Percentiles rank a stretch among this genome's conserved stretches.
phyloP scores from a whole-genome alignment of 768 basidiomycete genomes.

The Clitopilus passeckerianus region DNA sequence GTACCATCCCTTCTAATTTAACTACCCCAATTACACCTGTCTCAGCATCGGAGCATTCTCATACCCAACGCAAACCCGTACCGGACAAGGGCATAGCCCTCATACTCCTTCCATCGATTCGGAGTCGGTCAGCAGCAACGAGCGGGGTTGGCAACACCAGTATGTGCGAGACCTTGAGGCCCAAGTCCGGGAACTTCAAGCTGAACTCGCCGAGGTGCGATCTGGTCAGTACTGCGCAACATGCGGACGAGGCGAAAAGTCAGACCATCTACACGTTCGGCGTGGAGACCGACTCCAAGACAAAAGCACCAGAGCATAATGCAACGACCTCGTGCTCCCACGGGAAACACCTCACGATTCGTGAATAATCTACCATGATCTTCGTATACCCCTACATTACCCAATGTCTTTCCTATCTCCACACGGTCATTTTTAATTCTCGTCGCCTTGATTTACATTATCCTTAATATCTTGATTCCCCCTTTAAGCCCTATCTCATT shows the following conservation, averaged over 20 bases:
- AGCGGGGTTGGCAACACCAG: constrained; percentile 60
- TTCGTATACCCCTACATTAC: not conserved
- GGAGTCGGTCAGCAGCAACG: constrained; percentile 61
- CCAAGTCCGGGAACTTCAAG: constrained; percentile 66
- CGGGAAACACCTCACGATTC: constrained; percentile 62
- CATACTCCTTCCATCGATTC: constrained; percentile 19
- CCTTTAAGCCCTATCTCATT: not conserved
- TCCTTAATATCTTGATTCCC: not conserved
- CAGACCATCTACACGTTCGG: not conserved
- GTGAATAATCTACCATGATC: constrained; percentile 21
- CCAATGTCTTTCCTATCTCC: not conserved
- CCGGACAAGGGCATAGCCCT: constrained; percentile 15
- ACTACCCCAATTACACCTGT: constrained; percentile 24
- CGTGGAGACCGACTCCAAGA: not conserved
- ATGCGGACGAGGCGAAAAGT: constrained; percentile 51
- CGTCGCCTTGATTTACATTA: not conserved
- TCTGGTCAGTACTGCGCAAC: constrained; percentile 41
- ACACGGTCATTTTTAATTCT: not conserved
- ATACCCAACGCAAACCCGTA: constrained; percentile 22
- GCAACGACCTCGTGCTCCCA: constrained; percentile 62
- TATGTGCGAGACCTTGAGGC: constrained; percentile 74
- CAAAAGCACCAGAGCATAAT: constrained; percentile 34
- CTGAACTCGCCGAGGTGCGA: constrained; percentile 50
- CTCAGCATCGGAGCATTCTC: constrained; percentile 9
- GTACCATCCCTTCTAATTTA: constrained; percentile 54